Base-by-base conservation (phyloP, 2,329 filamentous ascomycete genomes). In the Epicoccum nigrum region DNA sequence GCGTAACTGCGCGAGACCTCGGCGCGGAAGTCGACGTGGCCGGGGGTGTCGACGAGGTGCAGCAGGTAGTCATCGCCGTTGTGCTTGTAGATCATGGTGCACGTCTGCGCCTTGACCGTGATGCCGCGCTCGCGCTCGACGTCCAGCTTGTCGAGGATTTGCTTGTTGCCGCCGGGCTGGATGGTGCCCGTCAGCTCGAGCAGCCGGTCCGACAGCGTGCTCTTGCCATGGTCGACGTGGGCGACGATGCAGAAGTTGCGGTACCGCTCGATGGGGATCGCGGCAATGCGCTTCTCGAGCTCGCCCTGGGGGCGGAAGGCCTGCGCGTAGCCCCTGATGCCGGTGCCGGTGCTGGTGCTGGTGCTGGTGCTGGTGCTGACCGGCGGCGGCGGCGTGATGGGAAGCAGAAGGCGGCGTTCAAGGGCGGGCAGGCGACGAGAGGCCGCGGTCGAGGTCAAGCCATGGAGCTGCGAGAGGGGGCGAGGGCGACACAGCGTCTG, bases 161-260 rank as follows among this genome's bases (percentile, higher is more conserved):
- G 94, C 77, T 96, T 96, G 73, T 97, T 96, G 41, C 83, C 82
- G 51, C 91, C 92, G 0, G 89, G 83, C 63, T 89, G 44, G 58
- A 99, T 97, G 6, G 93, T 97, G 16, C 94, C 93, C 1, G 94
- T 99, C 58, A 95, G 81, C 79, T 99, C 94, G 56, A 99, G 83
- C 45, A 99, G 79, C 2, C 94, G 88, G 69, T 99, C 94, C 61
- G 88, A 93, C 45, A 99, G 85, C 4, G 94, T 99, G 70, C 90
- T 96, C 76, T 99, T 99, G 67, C 94, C 94, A 85, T 99, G 94
- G 73, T 99, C 94, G 70, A 99, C 95, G 73, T 99, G 94, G 8
- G 94, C 94, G 43, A 99, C 93, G 67, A 99, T 97, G 76, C 94
- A 99, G 74, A 99, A 99, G 74, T 99, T 99, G 57, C 94, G 88